Conservation (phyloP, 768 basidiomycete species). For the Gyrodon lividus region DNA sequence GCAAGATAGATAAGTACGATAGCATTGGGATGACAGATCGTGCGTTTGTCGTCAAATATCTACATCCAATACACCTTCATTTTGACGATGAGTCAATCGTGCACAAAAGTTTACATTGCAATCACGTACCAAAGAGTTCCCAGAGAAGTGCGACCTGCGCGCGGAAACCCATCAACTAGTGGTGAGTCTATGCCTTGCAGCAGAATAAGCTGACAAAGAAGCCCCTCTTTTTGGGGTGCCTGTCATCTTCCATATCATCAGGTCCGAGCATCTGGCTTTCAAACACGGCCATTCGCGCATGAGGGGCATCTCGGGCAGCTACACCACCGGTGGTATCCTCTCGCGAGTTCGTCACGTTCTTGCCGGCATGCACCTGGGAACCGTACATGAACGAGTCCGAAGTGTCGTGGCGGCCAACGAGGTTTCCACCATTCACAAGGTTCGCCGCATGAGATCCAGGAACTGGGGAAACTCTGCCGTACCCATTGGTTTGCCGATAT, state of each 20-base stretch:
- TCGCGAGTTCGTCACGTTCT: slow-evolving; percentile 49
- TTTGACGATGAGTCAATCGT: slow-evolving; percentile 1
- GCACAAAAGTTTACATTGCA: too few relatives aligned
- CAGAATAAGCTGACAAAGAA: slow-evolving; percentile 68
- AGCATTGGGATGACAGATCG: slow-evolving; percentile 33
- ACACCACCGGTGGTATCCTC: slow-evolving; percentile 52
- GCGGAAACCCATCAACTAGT: slow-evolving; percentile 29
- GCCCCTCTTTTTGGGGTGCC: slow-evolving; percentile 57
- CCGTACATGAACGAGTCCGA: slow-evolving; percentile 73
- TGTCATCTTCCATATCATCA: slow-evolving; percentile 64
- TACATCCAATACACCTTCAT: slow-evolving; percentile 20
- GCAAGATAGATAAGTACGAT: slow-evolving; percentile 32
- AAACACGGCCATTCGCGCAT: slow-evolving; percentile 59
- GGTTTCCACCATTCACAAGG: slow-evolving; percentile 39
- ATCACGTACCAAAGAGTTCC: slow-evolving; percentile 24
- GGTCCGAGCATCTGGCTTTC: slow-evolving; percentile 63
- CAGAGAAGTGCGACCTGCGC: slow-evolving; percentile 30
- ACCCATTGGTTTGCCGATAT: slow-evolving; percentile 49
- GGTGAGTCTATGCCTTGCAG: slow-evolving; percentile 54
- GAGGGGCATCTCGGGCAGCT: slow-evolving; percentile 32
- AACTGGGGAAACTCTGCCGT: slow-evolving; percentile 56
- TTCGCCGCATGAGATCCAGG: slow-evolving; percentile 36
- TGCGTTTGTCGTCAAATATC: slow-evolving; percentile 31
- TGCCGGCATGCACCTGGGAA: slow-evolving; percentile 44
- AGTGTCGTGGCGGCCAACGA: slow-evolving; percentile 46